These are phyloP conservation scores for Pugionium dolabratum DNA, from an alignment of 345 rosid genomes.

Conservation along the genomic window DNA sequence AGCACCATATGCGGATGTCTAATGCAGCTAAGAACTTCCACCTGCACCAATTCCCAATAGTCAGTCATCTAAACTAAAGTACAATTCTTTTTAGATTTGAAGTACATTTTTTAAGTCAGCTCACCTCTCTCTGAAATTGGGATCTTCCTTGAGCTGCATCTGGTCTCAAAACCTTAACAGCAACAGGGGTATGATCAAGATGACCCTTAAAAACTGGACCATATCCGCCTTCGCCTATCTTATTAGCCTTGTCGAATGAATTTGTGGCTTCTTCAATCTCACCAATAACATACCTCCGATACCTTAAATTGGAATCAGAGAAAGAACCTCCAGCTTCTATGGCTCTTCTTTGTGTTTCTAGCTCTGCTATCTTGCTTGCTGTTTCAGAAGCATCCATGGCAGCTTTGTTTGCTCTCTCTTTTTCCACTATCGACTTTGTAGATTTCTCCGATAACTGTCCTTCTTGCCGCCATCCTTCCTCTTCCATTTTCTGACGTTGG, in stretches of 20 bases:
- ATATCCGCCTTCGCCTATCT: conserved; percentile 96
- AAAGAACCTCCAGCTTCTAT: conserved; percentile 43
- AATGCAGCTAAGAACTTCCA: conserved; percentile 85
- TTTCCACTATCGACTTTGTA: conserved; percentile 52
- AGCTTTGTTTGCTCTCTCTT: conserved; percentile 65
- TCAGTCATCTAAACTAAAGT: conserved; percentile 10
- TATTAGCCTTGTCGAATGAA: conserved; percentile 48
- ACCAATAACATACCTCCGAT: conserved; percentile 69
- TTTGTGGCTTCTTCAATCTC: conserved; percentile 84
- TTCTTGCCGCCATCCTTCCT: conserved; percentile 59
- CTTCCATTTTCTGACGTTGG: conserved; percentile 67
- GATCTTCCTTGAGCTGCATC: conserved; percentile 95
- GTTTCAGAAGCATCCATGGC: conserved; percentile 72
- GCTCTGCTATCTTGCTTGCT: conserved; percentile 58
- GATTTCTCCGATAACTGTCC: conserved; percentile 63
- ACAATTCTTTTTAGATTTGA: background rate
- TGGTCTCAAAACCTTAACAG: conserved; percentile 85
- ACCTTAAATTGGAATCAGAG: conserved; percentile 46
- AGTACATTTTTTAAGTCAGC: conserved; percentile 11
- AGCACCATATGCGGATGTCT: conserved; percentile 98
- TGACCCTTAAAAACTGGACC: conserved; percentile 84
- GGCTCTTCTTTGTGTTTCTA: conserved; percentile 59
- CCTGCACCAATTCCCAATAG: conserved; percentile 43
- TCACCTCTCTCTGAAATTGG: conserved; percentile 90
- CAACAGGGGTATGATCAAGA: conserved; percentile 83